Percentiles rank a stretch among this genome's conserved stretches.
Evolutionary conservation across 306 rosid species (phyloP).

Genomic region (Prunus salicina): DNA sequence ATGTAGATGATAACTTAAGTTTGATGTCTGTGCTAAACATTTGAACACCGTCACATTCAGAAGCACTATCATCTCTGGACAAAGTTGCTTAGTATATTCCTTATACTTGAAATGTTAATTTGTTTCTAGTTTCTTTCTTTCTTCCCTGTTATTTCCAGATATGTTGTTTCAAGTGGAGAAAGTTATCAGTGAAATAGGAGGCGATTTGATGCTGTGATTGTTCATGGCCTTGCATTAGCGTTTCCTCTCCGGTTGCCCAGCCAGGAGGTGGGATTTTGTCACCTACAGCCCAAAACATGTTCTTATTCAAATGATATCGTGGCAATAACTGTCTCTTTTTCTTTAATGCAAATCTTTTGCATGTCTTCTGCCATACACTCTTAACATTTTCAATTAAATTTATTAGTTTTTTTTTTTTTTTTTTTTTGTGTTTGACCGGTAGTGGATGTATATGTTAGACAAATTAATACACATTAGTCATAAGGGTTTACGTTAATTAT

Average conservation of each 20-base stretch:
- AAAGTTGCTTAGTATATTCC: background rate
- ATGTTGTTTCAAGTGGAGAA: conserved; percentile 82
- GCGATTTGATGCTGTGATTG: conserved; percentile 47
- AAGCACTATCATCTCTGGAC: background rate
- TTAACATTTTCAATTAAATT: no score
- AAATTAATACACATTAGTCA: no score
- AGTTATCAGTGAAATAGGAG: conserved; percentile 67
- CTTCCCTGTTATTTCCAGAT: conserved; percentile 43
- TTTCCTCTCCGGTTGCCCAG: background rate
- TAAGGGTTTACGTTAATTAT: no score
- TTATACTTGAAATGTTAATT: background rate
- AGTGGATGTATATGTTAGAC: no score
- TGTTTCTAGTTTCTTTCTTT: background rate
- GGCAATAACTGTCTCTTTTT: background rate
- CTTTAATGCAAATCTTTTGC: background rate
- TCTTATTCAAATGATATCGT: background rate
- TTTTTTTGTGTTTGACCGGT: no score
- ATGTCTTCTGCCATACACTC: background rate
- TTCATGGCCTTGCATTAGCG: conserved; percentile 21
- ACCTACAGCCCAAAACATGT: conserved; percentile 2
- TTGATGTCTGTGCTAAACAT: background rate
- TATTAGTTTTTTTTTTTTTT: no score
- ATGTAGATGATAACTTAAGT: background rate
- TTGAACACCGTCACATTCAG: background rate
- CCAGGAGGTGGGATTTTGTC: background rate